Evolutionary conservation across 768 basidiomycete genomes (phyloP), one percentile per base, ranked within the genome.

Genomic region (Cystofilobasidium capitatum): DNA sequence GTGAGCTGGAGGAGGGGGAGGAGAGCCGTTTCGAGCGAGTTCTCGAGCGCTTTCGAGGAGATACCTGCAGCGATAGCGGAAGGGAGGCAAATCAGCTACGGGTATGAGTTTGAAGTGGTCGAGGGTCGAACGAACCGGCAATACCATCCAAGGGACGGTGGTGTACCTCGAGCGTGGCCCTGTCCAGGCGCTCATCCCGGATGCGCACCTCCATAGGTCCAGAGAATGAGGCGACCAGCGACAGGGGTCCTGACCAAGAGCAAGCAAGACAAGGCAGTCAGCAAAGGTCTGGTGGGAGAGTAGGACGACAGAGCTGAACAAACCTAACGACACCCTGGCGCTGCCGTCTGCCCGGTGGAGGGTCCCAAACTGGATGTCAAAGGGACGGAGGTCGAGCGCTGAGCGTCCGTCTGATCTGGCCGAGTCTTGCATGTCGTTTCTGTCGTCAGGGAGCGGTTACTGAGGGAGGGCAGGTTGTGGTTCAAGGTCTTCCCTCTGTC

Each of bases 181-280:
- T 83, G 14, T 85, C 85, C 13, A 89, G 83, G 36, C 83, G 81
- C 77, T 91, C 90, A 10, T 82, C 76, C 3, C 84, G 82, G 10
- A 85, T 79, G 22, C 88, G 81, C 58, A 86, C 86, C 70, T 90
- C 85, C 54, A 90, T 85, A 24, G 90, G 90, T 0, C 90, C 89
- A 17, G 88, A 88, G 40, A 89, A 75, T 6, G 89, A 89, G 10
- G 86, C 84, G 24, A 89, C 75, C 3, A 84, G 74, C n/a, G 74
- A 66, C 5, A 79, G 80, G 6, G 76, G 70, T 24, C 80, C 86
- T 75, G 72, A 67, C 35, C 29, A 39, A 2, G 66, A 61, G 36
- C 31, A 31, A 42, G 20, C 14, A 26, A 3, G 29, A 26, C 24
- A 37, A n/a, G 31, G 35, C 1, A 37, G 33, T 14, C 0, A 20